Evolutionary conservation across 306 rosid species (phyloP), one percentile per base, ranked within the genome.

Genomic region (Cicer arietinum): DNA sequence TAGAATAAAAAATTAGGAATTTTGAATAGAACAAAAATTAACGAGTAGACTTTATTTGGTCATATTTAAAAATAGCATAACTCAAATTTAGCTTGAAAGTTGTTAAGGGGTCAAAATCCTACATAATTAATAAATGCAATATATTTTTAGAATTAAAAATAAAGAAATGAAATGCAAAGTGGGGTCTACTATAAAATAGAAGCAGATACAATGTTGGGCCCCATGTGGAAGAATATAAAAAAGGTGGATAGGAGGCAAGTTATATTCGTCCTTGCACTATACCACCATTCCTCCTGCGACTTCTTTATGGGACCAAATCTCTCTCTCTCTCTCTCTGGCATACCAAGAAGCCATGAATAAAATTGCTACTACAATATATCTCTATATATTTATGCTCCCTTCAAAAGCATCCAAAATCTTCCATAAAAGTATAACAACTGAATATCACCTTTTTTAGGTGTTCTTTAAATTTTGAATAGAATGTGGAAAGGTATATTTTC

Each of bases 251-350:
- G 83, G 50, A 70, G 90, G 18, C 80, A 56, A 83, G 86, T 88
- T 78, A 89, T 88, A 90, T 93, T 93, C 94, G 81, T 85, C 61
- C 71, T 84, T 77, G 86, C 94, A 87, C 89, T 80, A 83, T 62
- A 17, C 71, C 75, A 77, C 79, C 85, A 85, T 90, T 90, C 94
- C 69, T 86, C 40, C 74, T 88, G 91, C 97, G 59, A 90, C 89
- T 90, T 86, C 96, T 91, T 94, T 91, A 86, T 68, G 88, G 88
- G 92, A 91, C 90, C 92, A 91, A 91, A 88, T 90, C 90, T 84
- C 87, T 82, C 22, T 20, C 22, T 20, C 22, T 20, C 30, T 25
- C 35, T 90, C 90, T 84, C 87, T 82, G 82, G 77, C 81, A 76
- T 48, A 63, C 72, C 77, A 69, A 45, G 17, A 52, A 76, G 68